phyloP scores from a whole-genome alignment of 495 filamentous ascomycete species.

The Penicillium longicatenatum region DNA sequence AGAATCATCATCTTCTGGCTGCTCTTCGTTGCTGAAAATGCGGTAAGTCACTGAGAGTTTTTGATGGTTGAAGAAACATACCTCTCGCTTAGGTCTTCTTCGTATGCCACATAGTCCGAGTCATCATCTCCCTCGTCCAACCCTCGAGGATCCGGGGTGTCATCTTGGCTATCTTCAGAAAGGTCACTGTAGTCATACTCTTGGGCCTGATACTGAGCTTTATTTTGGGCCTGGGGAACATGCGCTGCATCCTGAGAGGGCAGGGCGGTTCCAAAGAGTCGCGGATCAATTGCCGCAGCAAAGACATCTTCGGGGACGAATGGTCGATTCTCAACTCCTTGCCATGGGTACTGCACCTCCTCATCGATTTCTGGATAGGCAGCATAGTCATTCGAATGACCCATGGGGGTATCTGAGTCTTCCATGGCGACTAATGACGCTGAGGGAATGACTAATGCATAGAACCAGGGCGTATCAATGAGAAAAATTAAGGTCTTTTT shows the following conservation, averaged over 20 bases:
- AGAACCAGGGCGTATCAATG: neutral
- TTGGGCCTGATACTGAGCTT: conserved; percentile 8
- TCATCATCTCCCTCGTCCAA: conserved; percentile 27
- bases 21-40: conserved; percentile 15
- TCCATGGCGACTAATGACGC: conserved; percentile 17
- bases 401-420: conserved; percentile 21
- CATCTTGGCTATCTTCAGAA: conserved; percentile 10
- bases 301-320: conserved; percentile 18
- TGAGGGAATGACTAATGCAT: neutral
- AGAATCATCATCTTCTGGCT: conserved; percentile 38
- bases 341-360: conserved; percentile 40
- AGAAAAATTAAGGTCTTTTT: neutral
- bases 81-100: conserved; percentile 39
- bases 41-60: neutral
- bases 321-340: conserved; percentile 20
- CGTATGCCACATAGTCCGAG: conserved; percentile 25
- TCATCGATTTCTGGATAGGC: conserved; percentile 45
- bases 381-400: conserved; percentile 25
- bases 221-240: conserved; percentile 11
- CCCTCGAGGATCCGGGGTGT: neutral
- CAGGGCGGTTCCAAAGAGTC: conserved; percentile 36
- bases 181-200: conserved; percentile 12
- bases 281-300: conserved; percentile 42
- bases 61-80: conserved; percentile 10
- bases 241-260: conserved; percentile 21